Percentiles rank a stretch among this genome's conserved stretches.
phyloP scores from a whole-genome alignment of 1,284 basidiomycete species.

The Polyporus tsugae region DNA sequence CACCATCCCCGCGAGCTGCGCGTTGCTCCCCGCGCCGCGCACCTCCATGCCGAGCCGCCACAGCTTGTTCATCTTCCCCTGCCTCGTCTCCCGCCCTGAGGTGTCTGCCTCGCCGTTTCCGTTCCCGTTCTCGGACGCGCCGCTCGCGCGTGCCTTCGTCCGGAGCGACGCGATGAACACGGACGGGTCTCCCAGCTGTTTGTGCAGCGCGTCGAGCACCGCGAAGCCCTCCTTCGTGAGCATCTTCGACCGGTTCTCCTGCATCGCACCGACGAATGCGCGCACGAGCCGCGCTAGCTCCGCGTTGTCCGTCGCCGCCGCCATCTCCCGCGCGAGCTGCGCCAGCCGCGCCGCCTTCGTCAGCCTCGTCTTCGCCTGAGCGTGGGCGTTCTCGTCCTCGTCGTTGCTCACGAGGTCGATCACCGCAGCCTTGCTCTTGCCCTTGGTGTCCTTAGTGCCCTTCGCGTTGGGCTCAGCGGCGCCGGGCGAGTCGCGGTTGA shows the following conservation, averaged over 20 bases:
- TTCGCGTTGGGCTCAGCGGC: constrained; percentile 22
- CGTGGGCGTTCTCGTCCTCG: constrained; percentile 47
- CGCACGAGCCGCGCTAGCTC: constrained; percentile 58
- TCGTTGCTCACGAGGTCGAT: constrained; percentile 55
- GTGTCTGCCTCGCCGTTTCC: constrained; percentile 31
- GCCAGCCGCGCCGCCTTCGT: constrained; percentile 63
- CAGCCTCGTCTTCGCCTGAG: constrained; percentile 41
- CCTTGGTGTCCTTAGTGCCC: constrained; percentile 8
- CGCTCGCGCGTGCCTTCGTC: constrained; percentile 53
- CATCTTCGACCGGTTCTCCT: constrained; percentile 67
- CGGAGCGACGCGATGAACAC: constrained; percentile 63
- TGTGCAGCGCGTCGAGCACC: constrained; percentile 72
- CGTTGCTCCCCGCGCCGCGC: constrained; percentile 55
- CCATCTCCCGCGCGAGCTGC: constrained; percentile 52
- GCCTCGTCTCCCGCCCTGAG: constrained; percentile 47
- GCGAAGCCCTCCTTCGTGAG: constrained; percentile 75
- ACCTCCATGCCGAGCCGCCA: constrained; percentile 64
- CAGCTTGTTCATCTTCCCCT: constrained; percentile 64
- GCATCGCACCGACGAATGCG: constrained; percentile 66
- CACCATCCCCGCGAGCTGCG: constrained; percentile 66
- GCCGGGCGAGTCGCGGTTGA: constrained; percentile 37
- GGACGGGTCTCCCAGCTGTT: constrained; percentile 72
- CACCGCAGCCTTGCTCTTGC: constrained; percentile 42
- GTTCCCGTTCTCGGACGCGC: constrained; percentile 23
- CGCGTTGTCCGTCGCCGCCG: constrained; percentile 60